Percentiles rank a stretch among this genome's conserved stretches.
These are phyloP conservation scores for Persicaria maculosa DNA, from an alignment of 148 eudicot genomes.

Conservation along the genomic window DNA sequence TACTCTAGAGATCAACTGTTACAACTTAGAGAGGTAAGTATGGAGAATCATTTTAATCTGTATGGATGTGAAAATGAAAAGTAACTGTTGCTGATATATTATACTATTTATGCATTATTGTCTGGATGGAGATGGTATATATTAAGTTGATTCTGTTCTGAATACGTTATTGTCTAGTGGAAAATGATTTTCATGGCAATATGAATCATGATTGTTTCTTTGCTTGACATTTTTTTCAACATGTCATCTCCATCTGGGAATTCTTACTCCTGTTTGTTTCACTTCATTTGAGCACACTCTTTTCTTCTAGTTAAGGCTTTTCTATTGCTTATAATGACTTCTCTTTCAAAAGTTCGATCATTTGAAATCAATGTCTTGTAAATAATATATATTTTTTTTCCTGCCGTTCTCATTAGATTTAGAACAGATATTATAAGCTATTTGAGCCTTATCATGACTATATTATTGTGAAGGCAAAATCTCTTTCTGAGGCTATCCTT, in stretches of 20 bases:
- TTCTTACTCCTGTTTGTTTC: not conserved
- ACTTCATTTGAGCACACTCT: not conserved
- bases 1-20: slow-evolving; percentile 14
- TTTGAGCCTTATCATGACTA: not conserved
- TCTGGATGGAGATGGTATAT: not conserved
- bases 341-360: not conserved
- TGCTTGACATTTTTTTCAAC: not conserved
- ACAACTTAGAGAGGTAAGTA: slow-evolving; percentile 7
- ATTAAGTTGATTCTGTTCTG: too few relatives aligned
- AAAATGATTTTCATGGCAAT: not conserved
- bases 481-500: slow-evolving; percentile 21
- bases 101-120: not conserved
- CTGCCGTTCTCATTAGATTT: too few relatives aligned
- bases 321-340: not conserved
- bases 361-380: not conserved
- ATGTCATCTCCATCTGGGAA: not conserved
- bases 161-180: not conserved
- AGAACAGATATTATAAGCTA: not conserved
- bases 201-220: not conserved
- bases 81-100: not conserved
- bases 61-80: not conserved
- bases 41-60: not conserved
- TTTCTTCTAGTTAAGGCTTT: not conserved
- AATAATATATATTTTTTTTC: not conserved
- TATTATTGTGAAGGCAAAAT: slow-evolving; percentile 10